Evolutionary conservation across 208 protist species (phyloP).

Genomic region (Acanthamoeba healyi): DNA sequence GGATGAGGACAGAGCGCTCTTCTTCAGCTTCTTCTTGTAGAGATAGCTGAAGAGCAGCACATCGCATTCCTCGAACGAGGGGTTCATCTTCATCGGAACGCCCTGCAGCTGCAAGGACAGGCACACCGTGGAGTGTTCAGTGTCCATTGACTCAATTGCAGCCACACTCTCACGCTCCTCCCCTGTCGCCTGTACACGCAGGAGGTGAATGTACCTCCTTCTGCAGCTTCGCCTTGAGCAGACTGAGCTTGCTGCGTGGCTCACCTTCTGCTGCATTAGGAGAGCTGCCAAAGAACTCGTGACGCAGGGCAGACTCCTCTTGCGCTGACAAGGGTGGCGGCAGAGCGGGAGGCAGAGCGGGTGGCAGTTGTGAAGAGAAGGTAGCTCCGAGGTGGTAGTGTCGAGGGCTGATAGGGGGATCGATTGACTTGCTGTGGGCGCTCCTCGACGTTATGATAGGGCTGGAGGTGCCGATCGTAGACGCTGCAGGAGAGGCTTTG

Average conservation of each 20-base stretch:
- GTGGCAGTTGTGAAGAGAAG: not conserved
- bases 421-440: no score
- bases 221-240: no score
- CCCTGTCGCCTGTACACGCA: no score
- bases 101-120: no score
- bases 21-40: conserved; percentile 56
- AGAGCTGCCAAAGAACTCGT: not conserved
- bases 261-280: no score
- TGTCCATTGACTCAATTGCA: no score
- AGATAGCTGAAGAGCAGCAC: not conserved
- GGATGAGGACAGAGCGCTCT: not conserved
- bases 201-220: no score
- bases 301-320: not conserved
- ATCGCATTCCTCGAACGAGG: not conserved
- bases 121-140: no score
- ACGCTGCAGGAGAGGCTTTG: no score
- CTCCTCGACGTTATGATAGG: no score
- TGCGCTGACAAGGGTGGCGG: not conserved
- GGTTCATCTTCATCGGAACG: not conserved
- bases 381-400: not conserved
- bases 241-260: no score
- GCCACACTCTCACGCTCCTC: no score
- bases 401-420: not conserved
- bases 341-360: not conserved
- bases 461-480: not conserved